Base-by-base conservation (phyloP, 805 yeast genomes). In the Suhomyces vadensis region DNA sequence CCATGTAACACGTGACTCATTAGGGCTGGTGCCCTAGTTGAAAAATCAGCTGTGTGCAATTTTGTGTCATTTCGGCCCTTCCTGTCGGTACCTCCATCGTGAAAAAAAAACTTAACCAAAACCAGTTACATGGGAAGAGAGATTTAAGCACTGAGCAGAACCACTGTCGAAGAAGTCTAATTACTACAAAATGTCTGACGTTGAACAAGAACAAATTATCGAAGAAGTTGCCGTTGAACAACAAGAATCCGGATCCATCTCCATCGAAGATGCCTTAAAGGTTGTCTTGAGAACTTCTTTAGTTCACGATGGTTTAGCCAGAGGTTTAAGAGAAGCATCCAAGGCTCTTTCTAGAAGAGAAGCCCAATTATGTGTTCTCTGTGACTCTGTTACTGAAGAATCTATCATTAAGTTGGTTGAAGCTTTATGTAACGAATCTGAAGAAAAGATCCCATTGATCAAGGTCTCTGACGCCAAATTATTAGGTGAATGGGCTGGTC, bases 401-500 rank as follows among this genome's bases (percentile, higher is more conserved):
- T 84, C 94, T 63, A 94, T 94, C 81, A 79, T 87, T 74, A 90
- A 91, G 81, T 87, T 94, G 74, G 94, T 94, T 67, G 98, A 94
- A 86, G 98, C 97, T 80, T 85, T 94, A 71, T 92, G 98, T 83
- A 88, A 91, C 82, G 96, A 89, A 79, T 89, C 95, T 70, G 96
- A 88, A 73, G 82, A 84, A 77, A 87, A 88, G 81, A 89, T 92
- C 63, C 98, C 99, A 67, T 82, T 94, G 77, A 87, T 94, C 86
- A 94, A 94, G 87, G 98, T 94, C 65, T 87, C 98, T 65, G 99
- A 94, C 73, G 97, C 98, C 72, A 94, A 94, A 86, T 87, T 89
- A 82, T 85, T 94, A 73, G 99, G 99, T 84, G 98, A 94, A 83
- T 94, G 99, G 99, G 98, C 98, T 70, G 99, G 99, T 87, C 83